Evolutionary conservation across 2,329 filamentous ascomycete species (phyloP), one percentile per base, ranked within the genome.

Genomic region (Penicillium occitanis): DNA sequence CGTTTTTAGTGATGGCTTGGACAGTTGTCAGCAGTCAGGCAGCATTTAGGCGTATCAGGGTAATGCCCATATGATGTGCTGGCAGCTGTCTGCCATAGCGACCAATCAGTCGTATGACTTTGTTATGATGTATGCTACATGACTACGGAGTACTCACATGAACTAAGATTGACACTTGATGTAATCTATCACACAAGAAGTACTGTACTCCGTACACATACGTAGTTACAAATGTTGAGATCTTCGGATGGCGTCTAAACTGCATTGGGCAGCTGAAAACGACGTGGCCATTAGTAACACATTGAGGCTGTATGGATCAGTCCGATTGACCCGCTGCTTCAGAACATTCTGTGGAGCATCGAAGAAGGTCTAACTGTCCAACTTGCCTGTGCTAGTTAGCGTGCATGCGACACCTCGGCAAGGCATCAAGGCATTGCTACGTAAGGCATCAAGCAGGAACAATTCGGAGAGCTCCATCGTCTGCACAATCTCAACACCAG

Each of bases 171-270:
- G 50, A 33, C 50, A 53, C 13, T 53, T n/a, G 50, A 53, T 53
- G 50, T 53, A 53, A 53, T 30, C 50, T 30, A 53, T 19, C 17
- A 14, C 46, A 44, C 5, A 28, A 28, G 19, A 19, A 19, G 19
- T 19, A 19, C 19, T 19, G 2, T 28, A 28, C 28, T 28, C 28
- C 28, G 28, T 28, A 28, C 5, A 28, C 5, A 28, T 19, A 19
- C 19, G 28, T 30, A 3, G 28, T 30, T 13, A 25, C 50, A 10
- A n/a, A 25, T 19, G n/a, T 22, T 19, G 30, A 35, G 30, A 55
- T 55, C 51, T 55, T 35, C 30, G 8, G n/a, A 57, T 57, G 51
- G 51, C 30, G 30, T 57, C 51, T 57, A 57, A 57, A 57, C 51
- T 14, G n/a, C 17, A 33, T 57, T 35, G 30, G 51, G 51, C 51